Conservation (phyloP, 331 rosid species). For the Erythrophleum ivorense region DNA sequence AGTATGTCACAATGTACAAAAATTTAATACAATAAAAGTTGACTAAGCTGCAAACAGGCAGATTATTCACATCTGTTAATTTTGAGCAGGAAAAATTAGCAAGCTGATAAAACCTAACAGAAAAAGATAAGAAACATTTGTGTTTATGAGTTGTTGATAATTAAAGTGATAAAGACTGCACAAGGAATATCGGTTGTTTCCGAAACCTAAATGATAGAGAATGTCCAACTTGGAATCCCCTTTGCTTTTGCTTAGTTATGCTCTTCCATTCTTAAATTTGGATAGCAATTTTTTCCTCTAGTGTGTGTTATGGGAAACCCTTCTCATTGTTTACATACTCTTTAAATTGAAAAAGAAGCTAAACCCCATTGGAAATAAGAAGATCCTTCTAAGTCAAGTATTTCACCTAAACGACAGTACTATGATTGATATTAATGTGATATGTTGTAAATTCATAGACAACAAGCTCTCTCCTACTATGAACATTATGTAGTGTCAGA, state of each 20-base stretch:
- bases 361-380: too few relatives aligned
- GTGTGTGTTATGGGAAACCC: too few relatives aligned
- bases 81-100: slow-evolving; percentile 12
- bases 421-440: not conserved
- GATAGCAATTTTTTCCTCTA: not conserved
- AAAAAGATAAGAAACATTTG: not conserved
- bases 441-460: not conserved
- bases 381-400: too few relatives aligned
- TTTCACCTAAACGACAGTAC: not conserved
- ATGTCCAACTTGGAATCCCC: not conserved
- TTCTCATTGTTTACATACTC: too few relatives aligned
- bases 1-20: slow-evolving; percentile 25
- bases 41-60: not conserved
- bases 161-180: not conserved
- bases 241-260: not conserved
- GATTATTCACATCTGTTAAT: slow-evolving; percentile 8
- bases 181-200: not conserved
- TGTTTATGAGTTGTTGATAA: not conserved
- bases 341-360: too few relatives aligned
- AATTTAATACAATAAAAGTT: not conserved
- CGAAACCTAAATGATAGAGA: not conserved
- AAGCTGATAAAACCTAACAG: slow-evolving; percentile 22
- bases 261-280: not conserved
- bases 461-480: not conserved
- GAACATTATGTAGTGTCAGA: not conserved